phyloP scores from a whole-genome alignment of 2,329 filamentous ascomycete species.

The Talaromyces sp. region DNA sequence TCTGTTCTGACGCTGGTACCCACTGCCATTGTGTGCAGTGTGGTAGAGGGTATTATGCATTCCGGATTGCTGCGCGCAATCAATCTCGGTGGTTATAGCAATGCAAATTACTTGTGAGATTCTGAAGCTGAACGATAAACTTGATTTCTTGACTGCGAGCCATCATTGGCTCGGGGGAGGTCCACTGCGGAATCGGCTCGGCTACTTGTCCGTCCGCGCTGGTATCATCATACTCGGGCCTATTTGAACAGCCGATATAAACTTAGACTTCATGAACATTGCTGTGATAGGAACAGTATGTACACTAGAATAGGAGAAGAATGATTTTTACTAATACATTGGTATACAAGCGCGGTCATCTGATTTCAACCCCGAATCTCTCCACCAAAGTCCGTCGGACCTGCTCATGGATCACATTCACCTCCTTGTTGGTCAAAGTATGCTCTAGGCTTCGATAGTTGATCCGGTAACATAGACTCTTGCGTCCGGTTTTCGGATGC shows the following conservation, averaged over 20 bases:
- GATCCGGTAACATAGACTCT: conserved; percentile 86
- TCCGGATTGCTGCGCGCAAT: conserved; percentile 13
- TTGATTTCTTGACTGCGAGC: neutral
- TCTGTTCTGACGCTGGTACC: conserved; percentile 18
- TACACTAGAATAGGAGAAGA: neutral
- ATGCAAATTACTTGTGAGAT: neutral
- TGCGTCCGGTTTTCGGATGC: conserved; percentile 78
- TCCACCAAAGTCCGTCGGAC: conserved; percentile 64
- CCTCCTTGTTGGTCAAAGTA: conserved; percentile 80
- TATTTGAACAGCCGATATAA: conserved; percentile 2
- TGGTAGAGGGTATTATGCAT: conserved; percentile 6
- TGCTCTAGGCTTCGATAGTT: conserved; percentile 90
- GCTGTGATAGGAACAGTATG: neutral
- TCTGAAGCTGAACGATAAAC: neutral
- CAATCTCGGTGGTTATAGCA: neutral
- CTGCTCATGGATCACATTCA: conserved; percentile 69
- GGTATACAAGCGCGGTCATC: conserved; percentile 45
- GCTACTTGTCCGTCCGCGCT: conserved; percentile 2
- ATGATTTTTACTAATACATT: neutral
- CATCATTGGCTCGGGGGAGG: neutral
- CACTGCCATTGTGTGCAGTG: conserved; percentile 14
- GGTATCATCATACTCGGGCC: neutral
- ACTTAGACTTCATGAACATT: neutral
- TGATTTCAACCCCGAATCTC: conserved; percentile 74
- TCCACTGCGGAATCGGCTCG: conserved; percentile 13